Evolutionary conservation across 2,329 filamentous ascomycete genomes (phyloP).

Genomic region (Epichloe baconii): DNA sequence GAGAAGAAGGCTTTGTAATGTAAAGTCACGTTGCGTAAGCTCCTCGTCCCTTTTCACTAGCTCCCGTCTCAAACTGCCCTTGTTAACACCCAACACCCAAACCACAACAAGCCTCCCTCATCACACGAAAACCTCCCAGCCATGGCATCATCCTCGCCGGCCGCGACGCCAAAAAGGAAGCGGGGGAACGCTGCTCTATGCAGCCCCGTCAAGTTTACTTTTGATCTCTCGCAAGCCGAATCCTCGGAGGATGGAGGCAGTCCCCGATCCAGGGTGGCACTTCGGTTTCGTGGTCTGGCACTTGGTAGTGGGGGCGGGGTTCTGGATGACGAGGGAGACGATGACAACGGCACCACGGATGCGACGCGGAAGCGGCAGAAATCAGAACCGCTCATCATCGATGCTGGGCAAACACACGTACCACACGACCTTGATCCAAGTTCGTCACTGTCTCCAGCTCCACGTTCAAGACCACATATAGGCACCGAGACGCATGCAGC

Average conservation of each 20-base stretch:
- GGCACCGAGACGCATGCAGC: not conserved
- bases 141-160: slow-evolving; percentile 11
- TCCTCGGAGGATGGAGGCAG: slow-evolving; percentile 35
- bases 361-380: slow-evolving; percentile 6
- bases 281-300: slow-evolving; percentile 37
- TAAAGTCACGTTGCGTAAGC: not conserved
- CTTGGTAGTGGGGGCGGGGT: slow-evolving; percentile 35
- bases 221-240: slow-evolving; percentile 23
- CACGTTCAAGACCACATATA: not conserved
- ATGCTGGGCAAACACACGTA: slow-evolving; percentile 1
- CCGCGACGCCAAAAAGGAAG: slow-evolving; percentile 33
- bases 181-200: slow-evolving; percentile 21
- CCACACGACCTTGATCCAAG: not conserved
- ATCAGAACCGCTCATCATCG: slow-evolving; percentile 2
- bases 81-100: not conserved
- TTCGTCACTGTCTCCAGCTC: not conserved
- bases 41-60: not conserved
- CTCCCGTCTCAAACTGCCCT: not conserved
- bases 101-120: not conserved
- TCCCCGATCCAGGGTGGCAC: slow-evolving; percentile 38
- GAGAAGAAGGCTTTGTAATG: not conserved
- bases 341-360: slow-evolving; percentile 12
- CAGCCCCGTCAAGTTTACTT: slow-evolving; percentile 32
- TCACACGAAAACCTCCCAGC: slow-evolving; percentile 1
- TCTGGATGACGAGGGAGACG: slow-evolving; percentile 16